Evolutionary conservation across 116 monocot genomes (phyloP).

Genomic region (Posidonia oceanica): DNA sequence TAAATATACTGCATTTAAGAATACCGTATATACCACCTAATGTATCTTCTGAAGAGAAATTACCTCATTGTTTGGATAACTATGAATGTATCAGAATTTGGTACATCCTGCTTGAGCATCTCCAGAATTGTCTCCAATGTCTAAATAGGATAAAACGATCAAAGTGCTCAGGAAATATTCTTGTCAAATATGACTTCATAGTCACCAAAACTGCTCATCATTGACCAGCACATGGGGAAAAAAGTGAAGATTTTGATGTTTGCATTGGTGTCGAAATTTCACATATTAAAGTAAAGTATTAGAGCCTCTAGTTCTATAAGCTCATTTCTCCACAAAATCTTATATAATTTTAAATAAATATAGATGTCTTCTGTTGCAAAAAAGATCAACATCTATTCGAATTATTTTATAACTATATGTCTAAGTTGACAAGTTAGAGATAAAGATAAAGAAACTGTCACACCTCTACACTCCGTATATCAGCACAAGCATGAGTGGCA

Average conservation of each 20-base stretch:
- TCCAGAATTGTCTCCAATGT: slow-evolving; percentile 13
- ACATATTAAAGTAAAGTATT: background rate
- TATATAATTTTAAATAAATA: too few species aligned
- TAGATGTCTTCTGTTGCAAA: background rate
- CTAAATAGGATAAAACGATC: slow-evolving; percentile 4
- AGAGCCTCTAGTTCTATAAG: too few species aligned
- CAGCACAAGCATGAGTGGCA: slow-evolving; percentile 80
- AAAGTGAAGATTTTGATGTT: background rate
- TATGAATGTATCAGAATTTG: slow-evolving; percentile 8
- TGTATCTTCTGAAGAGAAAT: too few species aligned
- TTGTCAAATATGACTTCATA: too few species aligned
- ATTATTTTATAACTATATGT: background rate
- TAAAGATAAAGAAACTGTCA: background rate
- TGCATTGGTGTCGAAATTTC: background rate
- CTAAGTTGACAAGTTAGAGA: background rate
- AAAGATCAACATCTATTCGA: background rate
- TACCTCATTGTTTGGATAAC: slow-evolving; percentile 15
- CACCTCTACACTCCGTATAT: slow-evolving; percentile 70
- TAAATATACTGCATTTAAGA: too few species aligned
- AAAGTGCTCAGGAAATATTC: background rate
- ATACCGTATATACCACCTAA: too few species aligned
- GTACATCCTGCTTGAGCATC: slow-evolving; percentile 16
- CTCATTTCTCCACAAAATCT: too few species aligned
- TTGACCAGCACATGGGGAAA: background rate
- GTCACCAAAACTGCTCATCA: too few species aligned